Evolutionary conservation across 805 yeast genomes (phyloP).

Genomic region (Cyberlindnera suaveolens): DNA sequence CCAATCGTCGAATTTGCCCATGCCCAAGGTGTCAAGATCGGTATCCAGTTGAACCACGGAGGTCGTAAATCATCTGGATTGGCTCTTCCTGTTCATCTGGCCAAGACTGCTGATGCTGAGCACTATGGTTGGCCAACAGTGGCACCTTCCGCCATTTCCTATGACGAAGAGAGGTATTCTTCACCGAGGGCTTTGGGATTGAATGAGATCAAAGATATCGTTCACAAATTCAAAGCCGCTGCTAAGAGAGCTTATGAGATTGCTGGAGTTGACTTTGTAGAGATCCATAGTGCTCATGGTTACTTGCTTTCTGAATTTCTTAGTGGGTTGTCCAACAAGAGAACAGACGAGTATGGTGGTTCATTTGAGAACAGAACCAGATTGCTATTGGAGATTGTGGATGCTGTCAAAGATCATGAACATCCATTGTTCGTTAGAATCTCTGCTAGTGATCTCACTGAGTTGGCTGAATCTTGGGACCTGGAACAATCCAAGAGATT

Average conservation of each 20-base stretch:
- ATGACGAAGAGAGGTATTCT: constrained; percentile 6
- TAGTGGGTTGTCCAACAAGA: constrained; percentile 35
- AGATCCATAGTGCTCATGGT: constrained; percentile 44
- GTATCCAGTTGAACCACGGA: constrained; percentile 50
- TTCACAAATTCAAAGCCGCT: constrained; percentile 37
- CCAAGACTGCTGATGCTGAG: constrained; percentile 25
- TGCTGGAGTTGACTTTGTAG: constrained; percentile 10
- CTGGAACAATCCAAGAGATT: constrained; percentile 24
- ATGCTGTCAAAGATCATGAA: constrained; percentile 29
- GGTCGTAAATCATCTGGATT: constrained; percentile 43
- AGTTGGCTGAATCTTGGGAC: constrained; percentile 13
- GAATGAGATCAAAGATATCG: constrained; percentile 34
- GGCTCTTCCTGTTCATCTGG: constrained; percentile 26
- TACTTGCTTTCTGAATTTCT: constrained; percentile 45
- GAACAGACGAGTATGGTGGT: constrained; percentile 64
- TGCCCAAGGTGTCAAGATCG: constrained; percentile 38
- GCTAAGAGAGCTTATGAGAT: constrained; percentile 43
- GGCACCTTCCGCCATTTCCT: constrained; percentile 38
- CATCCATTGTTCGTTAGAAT: constrained; percentile 35
- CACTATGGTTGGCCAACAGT: constrained; percentile 41
- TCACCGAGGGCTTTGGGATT: constrained; percentile 24
- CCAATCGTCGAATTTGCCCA: constrained; percentile 40
- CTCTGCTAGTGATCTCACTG: constrained; percentile 10
- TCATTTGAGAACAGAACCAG: constrained; percentile 50
- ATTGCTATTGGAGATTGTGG: constrained; percentile 43